These are phyloP conservation scores for Rubia balearica DNA, from an alignment of 305 asterid genomes.

Conservation along the genomic window DNA sequence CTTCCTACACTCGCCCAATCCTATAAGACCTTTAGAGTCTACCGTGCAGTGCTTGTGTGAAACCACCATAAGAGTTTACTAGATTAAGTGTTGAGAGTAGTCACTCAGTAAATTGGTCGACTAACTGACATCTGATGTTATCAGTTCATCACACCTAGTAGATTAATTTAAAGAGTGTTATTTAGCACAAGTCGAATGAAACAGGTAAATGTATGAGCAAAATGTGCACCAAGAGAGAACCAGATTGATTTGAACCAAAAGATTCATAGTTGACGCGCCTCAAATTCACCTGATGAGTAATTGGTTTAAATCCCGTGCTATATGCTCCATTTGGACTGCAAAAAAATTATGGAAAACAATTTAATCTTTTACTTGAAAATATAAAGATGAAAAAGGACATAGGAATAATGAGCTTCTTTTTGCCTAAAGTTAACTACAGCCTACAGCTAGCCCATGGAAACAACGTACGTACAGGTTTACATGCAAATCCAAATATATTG, in stretches of 20 bases:
- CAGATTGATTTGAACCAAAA: conserved; percentile 11
- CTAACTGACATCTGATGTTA: background rate
- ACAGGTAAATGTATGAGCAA: background rate
- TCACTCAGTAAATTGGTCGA: background rate
- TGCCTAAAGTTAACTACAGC: background rate
- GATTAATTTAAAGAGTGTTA: background rate
- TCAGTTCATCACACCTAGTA: background rate
- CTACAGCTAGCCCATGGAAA: background rate
- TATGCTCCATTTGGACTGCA: conserved; percentile 97
- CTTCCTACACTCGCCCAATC: background rate
- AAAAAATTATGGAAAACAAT: conserved; percentile 10
- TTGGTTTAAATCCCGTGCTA: conserved; percentile 94
- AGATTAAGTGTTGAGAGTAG: background rate
- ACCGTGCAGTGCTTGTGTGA: background rate
- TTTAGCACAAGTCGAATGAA: background rate
- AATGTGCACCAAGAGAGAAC: background rate
- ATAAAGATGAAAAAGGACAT: background rate
- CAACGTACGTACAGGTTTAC: background rate
- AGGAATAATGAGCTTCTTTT: background rate
- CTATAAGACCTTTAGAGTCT: background rate
- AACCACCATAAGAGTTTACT: background rate
- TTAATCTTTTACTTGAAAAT: background rate
- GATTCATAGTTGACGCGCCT: conserved; percentile 32
- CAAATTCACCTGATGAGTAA: conserved; percentile 93
- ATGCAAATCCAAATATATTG: background rate